These are phyloP conservation scores for Neofusicoccum cordaticola DNA, from an alignment of 2,329 filamentous ascomycete genomes.

Conservation along the genomic window DNA sequence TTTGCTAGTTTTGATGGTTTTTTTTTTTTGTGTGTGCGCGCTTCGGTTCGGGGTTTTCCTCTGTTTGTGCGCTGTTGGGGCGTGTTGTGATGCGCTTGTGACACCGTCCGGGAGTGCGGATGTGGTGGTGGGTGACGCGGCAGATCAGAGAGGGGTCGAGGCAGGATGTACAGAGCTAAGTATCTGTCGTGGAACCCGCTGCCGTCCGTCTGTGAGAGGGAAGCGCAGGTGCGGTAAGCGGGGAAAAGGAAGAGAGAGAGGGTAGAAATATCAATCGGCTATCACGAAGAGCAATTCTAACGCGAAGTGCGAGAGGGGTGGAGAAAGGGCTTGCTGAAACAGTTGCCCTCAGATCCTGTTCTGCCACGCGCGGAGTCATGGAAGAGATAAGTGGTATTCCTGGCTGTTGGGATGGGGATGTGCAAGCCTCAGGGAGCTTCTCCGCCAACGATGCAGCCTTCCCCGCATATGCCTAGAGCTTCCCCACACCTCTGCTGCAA, in stretches of 20 bases:
- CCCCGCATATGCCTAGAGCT: constrained; percentile 11
- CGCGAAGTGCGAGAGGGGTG: no score
- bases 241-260: background rate
- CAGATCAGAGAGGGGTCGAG: no score
- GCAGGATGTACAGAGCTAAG: no score
- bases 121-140: no score
- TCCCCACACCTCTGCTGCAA: constrained; percentile 6
- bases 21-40: background rate
- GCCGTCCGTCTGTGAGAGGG: no score
- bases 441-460: background rate
- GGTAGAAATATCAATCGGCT: no score
- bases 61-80: no score
- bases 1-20: background rate
- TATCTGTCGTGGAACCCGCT: no score
- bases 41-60: no score
- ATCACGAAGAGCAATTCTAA: no score
- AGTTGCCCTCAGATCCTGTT: background rate
- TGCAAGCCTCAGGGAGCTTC: background rate
- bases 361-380: constrained; percentile 7
- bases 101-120: no score
- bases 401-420: background rate
- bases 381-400: background rate
- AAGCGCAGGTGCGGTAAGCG: background rate
- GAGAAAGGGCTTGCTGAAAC: background rate
- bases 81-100: no score